phyloP scores from a whole-genome alignment of 2,329 filamentous ascomycete species.

The Rasamsonia emersonii region DNA sequence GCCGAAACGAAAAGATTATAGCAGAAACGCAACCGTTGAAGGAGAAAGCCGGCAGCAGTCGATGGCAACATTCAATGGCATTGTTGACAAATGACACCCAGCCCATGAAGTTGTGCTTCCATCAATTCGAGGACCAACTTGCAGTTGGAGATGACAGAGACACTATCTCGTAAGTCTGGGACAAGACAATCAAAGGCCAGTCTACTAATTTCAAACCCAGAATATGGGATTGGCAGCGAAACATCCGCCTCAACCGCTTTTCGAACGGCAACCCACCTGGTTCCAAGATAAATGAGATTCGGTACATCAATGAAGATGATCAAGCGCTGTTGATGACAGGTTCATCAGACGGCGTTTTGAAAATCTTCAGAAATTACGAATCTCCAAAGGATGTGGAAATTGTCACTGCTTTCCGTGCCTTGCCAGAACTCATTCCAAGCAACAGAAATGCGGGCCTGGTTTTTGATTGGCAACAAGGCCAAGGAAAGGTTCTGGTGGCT shows the following conservation, averaged over 20 bases:
- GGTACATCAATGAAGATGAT: constrained; percentile 98
- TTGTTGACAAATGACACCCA: constrained; percentile 86
- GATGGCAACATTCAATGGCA: constrained; percentile 75
- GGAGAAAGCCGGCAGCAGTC: constrained; percentile 71
- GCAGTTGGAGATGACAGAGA: constrained; percentile 90
- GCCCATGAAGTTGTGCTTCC: constrained; percentile 87
- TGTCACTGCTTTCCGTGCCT: constrained; percentile 80
- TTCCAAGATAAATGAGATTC: constrained; percentile 87
- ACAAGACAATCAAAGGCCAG: not conserved
- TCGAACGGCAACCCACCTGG: constrained; percentile 89
- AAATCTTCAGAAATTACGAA: constrained; percentile 90
- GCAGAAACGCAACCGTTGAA: constrained; percentile 90
- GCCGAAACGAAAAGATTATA: constrained; percentile 87
- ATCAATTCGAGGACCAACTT: constrained; percentile 95
- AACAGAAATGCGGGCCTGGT: constrained; percentile 93
- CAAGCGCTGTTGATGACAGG: constrained; percentile 91
- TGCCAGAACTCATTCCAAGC: constrained; percentile 88
- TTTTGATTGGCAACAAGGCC: constrained; percentile 98
- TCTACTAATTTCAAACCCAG: constrained; percentile 23
- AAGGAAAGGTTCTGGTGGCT: constrained; percentile 86
- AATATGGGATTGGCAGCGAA: constrained; percentile 88
- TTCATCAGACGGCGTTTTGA: constrained; percentile 87
- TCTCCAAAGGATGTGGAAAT: constrained; percentile 67
- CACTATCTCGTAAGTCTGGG: constrained; percentile 56
- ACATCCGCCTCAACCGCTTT: constrained; percentile 69